phyloP scores from a whole-genome alignment of 139 green algal species.

The Tetradesmus lagerheimii region DNA sequence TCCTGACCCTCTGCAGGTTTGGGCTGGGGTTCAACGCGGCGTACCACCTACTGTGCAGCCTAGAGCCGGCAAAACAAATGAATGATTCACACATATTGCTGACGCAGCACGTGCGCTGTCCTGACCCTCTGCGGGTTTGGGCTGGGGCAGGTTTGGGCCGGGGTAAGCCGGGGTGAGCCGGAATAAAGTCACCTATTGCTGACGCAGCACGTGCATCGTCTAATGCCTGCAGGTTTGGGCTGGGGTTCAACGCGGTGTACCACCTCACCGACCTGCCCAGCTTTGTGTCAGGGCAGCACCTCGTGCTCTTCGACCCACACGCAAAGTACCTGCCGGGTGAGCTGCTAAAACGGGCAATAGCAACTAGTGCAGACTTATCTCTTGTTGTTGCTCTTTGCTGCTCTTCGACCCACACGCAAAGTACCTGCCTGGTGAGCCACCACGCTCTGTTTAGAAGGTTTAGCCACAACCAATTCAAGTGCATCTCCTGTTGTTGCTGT shows the following conservation, averaged over 20 bases:
- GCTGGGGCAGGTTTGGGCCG: slow-evolving; percentile 68
- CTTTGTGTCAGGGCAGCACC: slow-evolving; percentile 80
- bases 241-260: slow-evolving; percentile 88
- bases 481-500: no score
- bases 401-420: slow-evolving; percentile 85
- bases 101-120: not conserved
- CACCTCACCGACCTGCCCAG: slow-evolving; percentile 84
- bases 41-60: no score
- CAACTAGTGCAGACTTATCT: no score
- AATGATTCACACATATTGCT: not conserved
- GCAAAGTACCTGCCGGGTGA: slow-evolving; percentile 69
- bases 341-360: no score
- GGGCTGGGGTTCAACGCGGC: no score
- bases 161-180: no score
- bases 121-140: slow-evolving; percentile 42
- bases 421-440: slow-evolving; percentile 65
- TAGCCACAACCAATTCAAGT: no score
- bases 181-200: not conserved
- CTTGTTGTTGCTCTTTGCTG: no score
- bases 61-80: no score
- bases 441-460: no score
- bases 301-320: slow-evolving; percentile 89
- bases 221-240: slow-evolving; percentile 38
- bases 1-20: no score
- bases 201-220: not conserved